Percentiles rank a stretch among this genome's conserved stretches.
Evolutionary conservation across 495 filamentous ascomycete species (phyloP).

Genomic region (Trichoderma gamsii): DNA sequence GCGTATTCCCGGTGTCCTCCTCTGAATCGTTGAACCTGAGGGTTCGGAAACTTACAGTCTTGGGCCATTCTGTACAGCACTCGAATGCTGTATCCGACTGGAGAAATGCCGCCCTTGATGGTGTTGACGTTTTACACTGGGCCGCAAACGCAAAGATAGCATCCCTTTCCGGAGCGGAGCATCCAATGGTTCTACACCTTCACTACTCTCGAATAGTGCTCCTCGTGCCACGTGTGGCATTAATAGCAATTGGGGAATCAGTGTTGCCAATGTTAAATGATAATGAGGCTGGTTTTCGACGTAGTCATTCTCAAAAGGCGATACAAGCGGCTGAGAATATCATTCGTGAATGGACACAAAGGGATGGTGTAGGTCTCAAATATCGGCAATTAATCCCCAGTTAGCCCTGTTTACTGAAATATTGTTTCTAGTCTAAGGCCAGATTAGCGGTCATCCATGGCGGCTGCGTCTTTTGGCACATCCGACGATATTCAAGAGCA

Average conservation of each 20-base stretch:
- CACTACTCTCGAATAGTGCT: constrained; percentile 41
- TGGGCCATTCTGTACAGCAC: neutral
- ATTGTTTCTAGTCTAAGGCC: constrained; percentile 42
- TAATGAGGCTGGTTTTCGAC: neutral
- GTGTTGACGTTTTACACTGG: constrained; percentile 52
- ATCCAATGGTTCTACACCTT: constrained; percentile 48
- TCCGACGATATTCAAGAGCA: constrained; percentile 42
- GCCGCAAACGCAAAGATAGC: constrained; percentile 43
- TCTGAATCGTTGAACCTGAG: neutral
- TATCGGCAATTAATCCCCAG: neutral
- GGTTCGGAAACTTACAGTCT: neutral
- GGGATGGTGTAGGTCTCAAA: neutral
- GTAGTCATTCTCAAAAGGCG: neutral
- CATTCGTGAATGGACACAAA: neutral
- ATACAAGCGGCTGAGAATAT: neutral
- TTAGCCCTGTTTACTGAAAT: neutral
- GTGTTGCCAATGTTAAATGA: neutral
- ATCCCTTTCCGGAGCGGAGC: constrained; percentile 42
- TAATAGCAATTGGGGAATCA: constrained; percentile 23
- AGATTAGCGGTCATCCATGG: constrained; percentile 50
- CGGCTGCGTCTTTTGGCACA: constrained; percentile 44
- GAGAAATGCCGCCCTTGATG: constrained; percentile 52
- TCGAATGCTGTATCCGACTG: constrained; percentile 33
- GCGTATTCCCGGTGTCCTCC: neutral
- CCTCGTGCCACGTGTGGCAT: constrained; percentile 26